Evolutionary conservation across 192 early-diverging fungal genomes (phyloP).

Genomic region (Coemansia sp.): DNA sequence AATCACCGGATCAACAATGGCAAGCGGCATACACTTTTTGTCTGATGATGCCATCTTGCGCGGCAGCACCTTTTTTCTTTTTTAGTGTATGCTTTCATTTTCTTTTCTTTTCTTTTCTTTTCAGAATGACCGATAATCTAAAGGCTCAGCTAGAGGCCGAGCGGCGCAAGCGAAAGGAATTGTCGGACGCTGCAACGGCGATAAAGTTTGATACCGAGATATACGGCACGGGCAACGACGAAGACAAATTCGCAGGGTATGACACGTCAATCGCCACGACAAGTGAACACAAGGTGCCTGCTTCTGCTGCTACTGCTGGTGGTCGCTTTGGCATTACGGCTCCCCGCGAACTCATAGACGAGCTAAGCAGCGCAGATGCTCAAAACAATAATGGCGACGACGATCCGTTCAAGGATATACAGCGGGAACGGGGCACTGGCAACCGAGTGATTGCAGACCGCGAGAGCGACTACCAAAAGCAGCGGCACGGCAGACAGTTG

Average conservation of each 20-base stretch:
- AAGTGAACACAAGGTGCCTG: too few species aligned
- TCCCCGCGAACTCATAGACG: conserved; percentile 76
- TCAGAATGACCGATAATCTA: conserved; percentile 17
- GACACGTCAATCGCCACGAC: conserved; percentile 62
- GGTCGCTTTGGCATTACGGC: conserved; percentile 70
- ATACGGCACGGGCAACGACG: conserved; percentile 64
- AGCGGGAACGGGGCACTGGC: conserved; percentile 28
- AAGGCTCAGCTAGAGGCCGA: conserved; percentile 47
- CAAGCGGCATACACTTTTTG: too few species aligned
- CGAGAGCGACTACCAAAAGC: conserved; percentile 85
- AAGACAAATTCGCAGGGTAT: conserved; percentile 74
- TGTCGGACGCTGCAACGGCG: conserved; percentile 8
- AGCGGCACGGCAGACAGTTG: conserved; percentile 76
- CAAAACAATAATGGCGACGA: conserved; percentile 52
- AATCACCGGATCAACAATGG: too few species aligned
- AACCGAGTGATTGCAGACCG: conserved; percentile 76
- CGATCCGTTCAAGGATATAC: conserved; percentile 68
- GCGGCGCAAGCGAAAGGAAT: conserved; percentile 32
- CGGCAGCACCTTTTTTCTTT: too few species aligned
- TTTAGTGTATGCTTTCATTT: too few species aligned
- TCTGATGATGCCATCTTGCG: too few species aligned
- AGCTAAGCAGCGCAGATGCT: conserved; percentile 59
- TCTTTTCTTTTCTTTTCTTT: neutral
- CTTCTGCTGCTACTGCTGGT: too few species aligned
- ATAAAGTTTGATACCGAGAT: conserved; percentile 74